Evolutionary conservation across 345 rosid species (phyloP).

Genomic region (Brassica incana): DNA sequence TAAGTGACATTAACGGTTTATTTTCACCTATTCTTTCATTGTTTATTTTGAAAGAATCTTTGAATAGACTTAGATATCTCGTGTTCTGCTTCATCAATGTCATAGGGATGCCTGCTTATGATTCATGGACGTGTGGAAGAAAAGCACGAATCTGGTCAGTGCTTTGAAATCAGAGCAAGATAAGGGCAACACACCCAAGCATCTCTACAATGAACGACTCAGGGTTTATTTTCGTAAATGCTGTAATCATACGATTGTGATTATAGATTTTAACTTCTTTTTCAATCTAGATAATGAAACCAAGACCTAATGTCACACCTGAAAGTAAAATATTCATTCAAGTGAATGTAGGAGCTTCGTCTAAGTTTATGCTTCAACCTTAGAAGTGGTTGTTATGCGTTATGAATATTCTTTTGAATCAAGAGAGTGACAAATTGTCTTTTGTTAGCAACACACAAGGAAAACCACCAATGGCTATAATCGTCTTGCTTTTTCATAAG

Average conservation of each 20-base stretch:
- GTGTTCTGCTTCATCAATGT: slow-evolving; percentile 28
- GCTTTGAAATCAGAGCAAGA: slow-evolving; percentile 75
- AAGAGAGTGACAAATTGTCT: neutral
- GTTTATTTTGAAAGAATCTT: too few species aligned
- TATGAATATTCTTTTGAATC: neutral
- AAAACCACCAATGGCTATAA: neutral
- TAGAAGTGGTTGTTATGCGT: neutral
- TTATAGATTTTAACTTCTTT: too few species aligned
- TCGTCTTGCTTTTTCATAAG: neutral
- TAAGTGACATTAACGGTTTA: neutral
- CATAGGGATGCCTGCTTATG: slow-evolving; percentile 79
- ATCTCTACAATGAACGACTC: slow-evolving; percentile 36
- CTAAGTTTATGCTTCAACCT: neutral
- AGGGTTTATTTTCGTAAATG: slow-evolving; percentile 10
- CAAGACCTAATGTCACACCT: neutral
- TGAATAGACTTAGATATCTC: too few species aligned
- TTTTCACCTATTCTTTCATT: too few species aligned
- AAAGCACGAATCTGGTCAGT: slow-evolving; percentile 92
- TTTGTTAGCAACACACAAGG: neutral
- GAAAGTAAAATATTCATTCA: neutral
- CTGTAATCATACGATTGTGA: slow-evolving; percentile 2
- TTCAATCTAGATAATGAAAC: neutral
- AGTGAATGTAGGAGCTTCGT: neutral
- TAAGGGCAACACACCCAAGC: slow-evolving; percentile 44
- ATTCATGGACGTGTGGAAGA: slow-evolving; percentile 57